phyloP scores from a whole-genome alignment of 805 yeast genomes.

The Komagataella phaffii region DNA sequence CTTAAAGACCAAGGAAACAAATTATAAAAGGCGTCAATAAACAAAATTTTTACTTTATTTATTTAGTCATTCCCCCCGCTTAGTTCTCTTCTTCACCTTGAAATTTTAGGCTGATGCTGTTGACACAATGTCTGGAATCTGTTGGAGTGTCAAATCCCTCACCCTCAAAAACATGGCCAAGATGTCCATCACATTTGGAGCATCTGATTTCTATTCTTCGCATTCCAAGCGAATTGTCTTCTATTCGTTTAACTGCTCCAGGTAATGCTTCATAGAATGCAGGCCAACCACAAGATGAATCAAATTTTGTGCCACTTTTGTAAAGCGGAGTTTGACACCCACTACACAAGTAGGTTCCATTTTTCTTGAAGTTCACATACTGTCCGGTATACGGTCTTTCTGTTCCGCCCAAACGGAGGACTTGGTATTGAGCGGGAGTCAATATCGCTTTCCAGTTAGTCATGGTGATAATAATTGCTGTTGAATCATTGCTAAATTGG shows the following conservation, averaged over 20 bases:
- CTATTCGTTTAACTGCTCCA: constrained; percentile 49
- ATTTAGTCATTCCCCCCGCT: not conserved
- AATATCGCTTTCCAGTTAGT: constrained; percentile 60
- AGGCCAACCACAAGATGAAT: constrained; percentile 97
- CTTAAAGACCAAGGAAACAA: not conserved
- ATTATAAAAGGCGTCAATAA: not conserved
- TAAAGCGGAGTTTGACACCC: constrained; percentile 79
- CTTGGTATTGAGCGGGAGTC: constrained; percentile 63
- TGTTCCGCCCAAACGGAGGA: constrained; percentile 63
- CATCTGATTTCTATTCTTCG: constrained; percentile 83
- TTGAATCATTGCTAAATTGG: not conserved
- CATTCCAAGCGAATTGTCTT: constrained; percentile 65
- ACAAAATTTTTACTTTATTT: not conserved
- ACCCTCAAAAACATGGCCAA: constrained; percentile 91
- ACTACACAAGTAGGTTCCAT: constrained; percentile 72
- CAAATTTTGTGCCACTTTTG: constrained; percentile 67
- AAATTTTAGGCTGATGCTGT: constrained; percentile 70
- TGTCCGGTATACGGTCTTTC: constrained; percentile 57
- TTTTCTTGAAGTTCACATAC: constrained; percentile 31
- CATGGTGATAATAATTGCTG: not conserved
- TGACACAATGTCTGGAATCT: constrained; percentile 90
- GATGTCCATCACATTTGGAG: constrained; percentile 78
- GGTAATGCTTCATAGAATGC: constrained; percentile 87
- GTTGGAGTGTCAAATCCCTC: constrained; percentile 86
- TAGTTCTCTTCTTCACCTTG: not conserved